These are phyloP conservation scores for Euphrasia confusa DNA, from an alignment of 257 asterid species.

Conservation along the genomic window DNA sequence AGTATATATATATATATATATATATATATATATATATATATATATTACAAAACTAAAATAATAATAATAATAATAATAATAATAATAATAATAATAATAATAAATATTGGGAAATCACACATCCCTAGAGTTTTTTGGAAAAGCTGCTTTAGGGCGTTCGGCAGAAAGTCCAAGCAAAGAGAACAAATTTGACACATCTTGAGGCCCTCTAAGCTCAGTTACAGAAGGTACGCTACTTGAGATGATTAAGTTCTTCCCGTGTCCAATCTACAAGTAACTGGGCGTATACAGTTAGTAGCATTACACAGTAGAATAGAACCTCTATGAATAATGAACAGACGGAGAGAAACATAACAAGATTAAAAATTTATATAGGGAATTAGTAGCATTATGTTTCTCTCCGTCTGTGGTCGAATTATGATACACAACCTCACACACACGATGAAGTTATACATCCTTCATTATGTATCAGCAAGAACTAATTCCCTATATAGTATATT, in stretches of 20 bases:
- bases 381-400: too few species aligned
- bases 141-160: constrained; percentile 77
- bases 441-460: too few species aligned
- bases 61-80: too few species aligned
- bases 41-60: background rate
- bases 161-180: constrained; percentile 59
- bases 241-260: constrained; percentile 58
- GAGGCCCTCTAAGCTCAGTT: constrained; percentile 81
- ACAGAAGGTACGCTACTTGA: constrained; percentile 73
- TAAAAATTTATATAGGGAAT: too few species aligned
- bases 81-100: too few species aligned
- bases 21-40: too few species aligned
- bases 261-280: constrained; percentile 97
- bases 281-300: constrained; percentile 25
- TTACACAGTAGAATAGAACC: constrained; percentile 11
- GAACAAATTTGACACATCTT: constrained; percentile 73
- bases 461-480: too few species aligned
- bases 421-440: too few species aligned
- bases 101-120: constrained; percentile 10
- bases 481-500: too few species aligned
- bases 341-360: constrained; percentile 8
- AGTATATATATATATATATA: too few species aligned
- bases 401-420: too few species aligned
- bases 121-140: constrained; percentile 85
- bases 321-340: constrained; percentile 9